Evolutionary conservation across 805 yeast genomes (phyloP).

Genomic region (Candida ovalis): DNA sequence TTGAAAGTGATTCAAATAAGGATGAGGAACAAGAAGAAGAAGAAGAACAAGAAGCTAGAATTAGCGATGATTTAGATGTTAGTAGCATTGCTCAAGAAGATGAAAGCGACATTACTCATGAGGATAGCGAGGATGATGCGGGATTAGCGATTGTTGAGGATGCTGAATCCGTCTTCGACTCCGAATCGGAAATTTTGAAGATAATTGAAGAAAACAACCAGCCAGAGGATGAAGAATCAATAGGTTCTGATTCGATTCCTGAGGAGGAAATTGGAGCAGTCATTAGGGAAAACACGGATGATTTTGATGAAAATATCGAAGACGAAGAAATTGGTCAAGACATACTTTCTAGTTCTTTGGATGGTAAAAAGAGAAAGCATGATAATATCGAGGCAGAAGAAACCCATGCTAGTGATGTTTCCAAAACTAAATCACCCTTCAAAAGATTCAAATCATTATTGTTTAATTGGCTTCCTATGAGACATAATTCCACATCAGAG

Average conservation of each 20-base stretch:
- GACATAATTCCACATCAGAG: no score
- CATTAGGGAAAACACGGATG: slow-evolving; percentile 3
- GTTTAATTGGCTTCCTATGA: neutral
- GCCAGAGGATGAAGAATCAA: slow-evolving; percentile 2
- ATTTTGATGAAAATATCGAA: neutral
- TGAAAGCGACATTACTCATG: slow-evolving; percentile 4
- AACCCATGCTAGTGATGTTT: neutral
- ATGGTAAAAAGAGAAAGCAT: slow-evolving; percentile 1
- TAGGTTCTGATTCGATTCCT: slow-evolving; percentile 1
- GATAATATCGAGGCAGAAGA: slow-evolving; percentile 3
- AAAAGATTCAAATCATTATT: slow-evolving; percentile 1
- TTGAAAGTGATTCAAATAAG: neutral
- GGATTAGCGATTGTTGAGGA: slow-evolving; percentile 3
- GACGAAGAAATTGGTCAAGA: slow-evolving; percentile 1
- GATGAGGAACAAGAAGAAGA: slow-evolving; percentile 1
- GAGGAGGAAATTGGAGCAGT: slow-evolving; percentile 11
- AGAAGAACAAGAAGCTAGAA: no score
- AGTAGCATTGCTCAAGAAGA: slow-evolving; percentile 1
- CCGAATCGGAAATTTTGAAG: slow-evolving; percentile 11
- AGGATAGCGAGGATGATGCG: slow-evolving; percentile 6
- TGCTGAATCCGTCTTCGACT: slow-evolving; percentile 2
- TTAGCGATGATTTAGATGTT: no score
- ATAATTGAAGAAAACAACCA: slow-evolving; percentile 5
- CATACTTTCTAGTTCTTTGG: neutral
- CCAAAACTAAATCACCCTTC: neutral